These are phyloP conservation scores for Pyricularia pennisetigena DNA, from an alignment of 2,329 filamentous ascomycete species.

Conservation along the genomic window DNA sequence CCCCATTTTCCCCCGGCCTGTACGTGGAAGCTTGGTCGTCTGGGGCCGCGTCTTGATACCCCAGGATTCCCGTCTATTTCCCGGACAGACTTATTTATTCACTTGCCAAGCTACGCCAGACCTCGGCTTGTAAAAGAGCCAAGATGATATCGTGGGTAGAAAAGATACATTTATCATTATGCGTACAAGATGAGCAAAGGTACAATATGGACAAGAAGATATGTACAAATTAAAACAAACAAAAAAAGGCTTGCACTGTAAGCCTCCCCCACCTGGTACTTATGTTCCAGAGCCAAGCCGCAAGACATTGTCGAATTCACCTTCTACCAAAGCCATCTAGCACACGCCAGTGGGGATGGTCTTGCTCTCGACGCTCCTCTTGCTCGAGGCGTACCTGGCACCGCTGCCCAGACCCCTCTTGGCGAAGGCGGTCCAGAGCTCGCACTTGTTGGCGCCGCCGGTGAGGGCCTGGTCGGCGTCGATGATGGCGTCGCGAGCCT, in stretches of 20 bases:
- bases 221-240: background rate
- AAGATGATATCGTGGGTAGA: background rate
- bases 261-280: background rate
- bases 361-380: constrained; percentile 21
- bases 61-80: background rate
- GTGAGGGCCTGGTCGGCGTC: constrained; percentile 44
- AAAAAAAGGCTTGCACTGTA: background rate
- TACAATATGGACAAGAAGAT: background rate
- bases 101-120: background rate
- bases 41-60: background rate
- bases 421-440: constrained; percentile 44
- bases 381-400: constrained; percentile 19
- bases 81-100: background rate
- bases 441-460: constrained; percentile 37
- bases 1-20: background rate
- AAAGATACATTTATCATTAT: background rate
- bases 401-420: constrained; percentile 42
- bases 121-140: background rate
- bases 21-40: background rate
- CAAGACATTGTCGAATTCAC: background rate
- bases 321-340: background rate
- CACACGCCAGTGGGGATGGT: constrained; percentile 14
- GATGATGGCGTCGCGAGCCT: constrained; percentile 43
- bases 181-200: background rate
- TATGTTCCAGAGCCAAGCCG: background rate